A percentile compares a stretch with the other conserved stretches of the same genome.
Conservation (phyloP, 768 basidiomycete species). For the Boletus sp. region DNA sequence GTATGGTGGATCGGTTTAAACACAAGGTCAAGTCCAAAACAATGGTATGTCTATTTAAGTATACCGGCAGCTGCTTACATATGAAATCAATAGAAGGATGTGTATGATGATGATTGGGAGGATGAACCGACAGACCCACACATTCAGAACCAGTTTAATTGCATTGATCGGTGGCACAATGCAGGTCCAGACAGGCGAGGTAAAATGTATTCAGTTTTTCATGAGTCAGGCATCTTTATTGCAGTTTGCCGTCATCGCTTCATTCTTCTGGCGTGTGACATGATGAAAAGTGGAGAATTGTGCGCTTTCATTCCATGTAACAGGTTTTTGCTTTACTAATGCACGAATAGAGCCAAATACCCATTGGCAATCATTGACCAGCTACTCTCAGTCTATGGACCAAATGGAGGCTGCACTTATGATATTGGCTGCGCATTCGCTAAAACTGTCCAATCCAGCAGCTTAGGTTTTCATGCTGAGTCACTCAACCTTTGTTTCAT, state of each 20-base stretch:
- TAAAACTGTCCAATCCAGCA: too few species aligned
- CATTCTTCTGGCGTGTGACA: not conserved
- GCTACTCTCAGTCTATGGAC: not conserved
- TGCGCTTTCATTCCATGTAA: not conserved
- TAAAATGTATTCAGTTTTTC: not conserved
- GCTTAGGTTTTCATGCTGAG: too few species aligned
- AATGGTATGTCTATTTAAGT: too few species aligned
- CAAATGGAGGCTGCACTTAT: not conserved
- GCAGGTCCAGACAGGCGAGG: not conserved
- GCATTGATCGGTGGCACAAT: not conserved
- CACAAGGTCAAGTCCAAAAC: too few species aligned
- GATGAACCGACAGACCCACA: too few species aligned
- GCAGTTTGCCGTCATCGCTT: not conserved
- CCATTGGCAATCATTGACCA: not conserved
- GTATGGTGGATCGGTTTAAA: too few species aligned
- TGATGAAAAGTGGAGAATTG: constrained; percentile 2
- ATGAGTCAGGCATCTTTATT: not conserved
- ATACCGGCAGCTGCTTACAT: too few species aligned
- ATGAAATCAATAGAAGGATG: too few species aligned
- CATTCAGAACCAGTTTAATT: not conserved
- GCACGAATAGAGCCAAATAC: not conserved
- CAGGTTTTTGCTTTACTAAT: not conserved
- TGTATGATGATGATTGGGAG: too few species aligned
- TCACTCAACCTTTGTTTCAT: too few species aligned
- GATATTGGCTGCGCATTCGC: too few species aligned